Conservation (phyloP, 441 rosid species). For the Corymbia calophylla region DNA sequence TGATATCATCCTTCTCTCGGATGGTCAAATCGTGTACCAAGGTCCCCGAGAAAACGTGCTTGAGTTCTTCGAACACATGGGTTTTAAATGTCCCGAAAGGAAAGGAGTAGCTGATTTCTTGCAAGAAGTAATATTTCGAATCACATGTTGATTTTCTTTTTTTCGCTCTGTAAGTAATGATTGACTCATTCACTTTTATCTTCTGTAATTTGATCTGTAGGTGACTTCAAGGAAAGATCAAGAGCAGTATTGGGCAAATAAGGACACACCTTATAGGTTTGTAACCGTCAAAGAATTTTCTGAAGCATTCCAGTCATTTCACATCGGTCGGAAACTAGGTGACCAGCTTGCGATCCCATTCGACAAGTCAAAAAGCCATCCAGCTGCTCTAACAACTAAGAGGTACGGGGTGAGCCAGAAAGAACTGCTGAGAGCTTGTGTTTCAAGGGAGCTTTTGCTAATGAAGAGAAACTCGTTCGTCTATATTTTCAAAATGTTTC, state of each 20-base stretch:
- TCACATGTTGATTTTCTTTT: not conserved
- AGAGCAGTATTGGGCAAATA: conserved; percentile 59
- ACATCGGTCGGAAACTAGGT: conserved; percentile 37
- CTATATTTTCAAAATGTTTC: conserved; percentile 64
- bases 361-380: conserved; percentile 59
- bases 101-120: conserved; percentile 89
- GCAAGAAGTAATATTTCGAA: conserved; percentile 43
- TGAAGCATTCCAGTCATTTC: conserved; percentile 63
- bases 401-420: conserved; percentile 54
- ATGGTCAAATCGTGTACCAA: conserved; percentile 70
- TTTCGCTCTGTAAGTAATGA: not conserved
- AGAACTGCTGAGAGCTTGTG: conserved; percentile 62
- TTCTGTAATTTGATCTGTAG: conserved; percentile 13
- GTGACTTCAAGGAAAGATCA: conserved; percentile 97
- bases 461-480: conserved; percentile 91
- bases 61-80: conserved; percentile 68
- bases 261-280: conserved; percentile 56
- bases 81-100: conserved; percentile 81
- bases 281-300: conserved; percentile 56
- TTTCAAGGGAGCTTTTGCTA: conserved; percentile 65
- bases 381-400: conserved; percentile 64
- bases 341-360: conserved; percentile 55
- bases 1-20: conserved; percentile 76
- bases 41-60: conserved; percentile 75
- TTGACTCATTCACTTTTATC: not conserved